Evolutionary conservation across 2,329 filamentous ascomycete species (phyloP), one percentile per base, ranked within the genome.

Genomic region (Didymella pinodella): DNA sequence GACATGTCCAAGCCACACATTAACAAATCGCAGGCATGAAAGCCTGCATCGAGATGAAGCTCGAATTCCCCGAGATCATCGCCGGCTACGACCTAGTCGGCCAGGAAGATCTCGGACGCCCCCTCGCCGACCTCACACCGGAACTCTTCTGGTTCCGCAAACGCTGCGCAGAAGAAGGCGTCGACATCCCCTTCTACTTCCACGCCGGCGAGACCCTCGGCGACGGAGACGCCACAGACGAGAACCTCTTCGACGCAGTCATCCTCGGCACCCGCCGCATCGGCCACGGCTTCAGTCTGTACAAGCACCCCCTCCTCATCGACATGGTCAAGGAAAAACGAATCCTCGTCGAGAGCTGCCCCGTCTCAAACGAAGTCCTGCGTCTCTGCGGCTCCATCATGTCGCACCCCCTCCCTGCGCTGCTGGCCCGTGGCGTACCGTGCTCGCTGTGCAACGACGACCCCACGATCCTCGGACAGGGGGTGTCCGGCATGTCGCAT

Each of bases 81-180:
- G 88, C 90, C 26, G 94, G 94, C 11, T 97, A 92, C 77, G 94
- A 98, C 76, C 80, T 97, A 10, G 93, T 97, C 5, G 93, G 92
- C 0, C 90, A 94, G 76, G 94, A 97, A 80, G 91, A 96, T 71
- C 76, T 84, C 1, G 93, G 93, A 1, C 86, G 91, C 12, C 84
- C 92, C 0, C 85, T 97, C 26, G 83, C 85, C 29, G 90, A 95
- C 65, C 80, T 96, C 3, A 84, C 94, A 0, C 93, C 93, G 0
- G 87, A 96, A 70, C 81, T 98, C 0, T 94, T 97, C 77, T 97
- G 92, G 92, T 97, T 98, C 83, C 88, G 89, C 64, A 93, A 94
- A 76, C 86, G 90, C 68, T 97, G 93, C 75, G 85, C 86, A 0
- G 84, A 91, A 71, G 89, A 92, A 70, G 87, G 85, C 2, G 85